phyloP scores from a whole-genome alignment of 768 basidiomycete genomes.

The Xerocomellus amylosporus region DNA sequence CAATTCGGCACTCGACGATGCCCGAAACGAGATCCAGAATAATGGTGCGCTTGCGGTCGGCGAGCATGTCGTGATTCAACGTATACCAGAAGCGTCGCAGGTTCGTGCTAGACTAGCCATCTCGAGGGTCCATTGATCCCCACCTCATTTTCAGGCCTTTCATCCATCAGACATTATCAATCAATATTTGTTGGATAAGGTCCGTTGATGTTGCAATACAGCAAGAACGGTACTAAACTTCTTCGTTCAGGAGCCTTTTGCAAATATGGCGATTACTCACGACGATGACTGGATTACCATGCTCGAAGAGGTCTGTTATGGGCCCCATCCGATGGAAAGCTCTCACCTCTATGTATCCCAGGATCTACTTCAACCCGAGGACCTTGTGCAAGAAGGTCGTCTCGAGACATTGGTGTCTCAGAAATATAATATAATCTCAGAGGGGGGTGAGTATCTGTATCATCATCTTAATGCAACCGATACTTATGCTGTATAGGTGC shows the following conservation, averaged over 20 bases:
- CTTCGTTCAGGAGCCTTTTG: neutral
- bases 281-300: slow-evolving; percentile 8
- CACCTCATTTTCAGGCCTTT: neutral
- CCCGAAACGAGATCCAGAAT: neutral
- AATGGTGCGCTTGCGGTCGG: neutral
- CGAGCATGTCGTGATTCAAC: neutral
- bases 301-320: slow-evolving; percentile 4
- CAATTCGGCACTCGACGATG: neutral
- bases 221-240: neutral
- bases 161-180: slow-evolving; percentile 18
- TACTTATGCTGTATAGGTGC: neutral
- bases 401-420: slow-evolving; percentile 1
- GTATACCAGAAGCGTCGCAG: neutral
- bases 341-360: neutral
- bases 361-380: neutral
- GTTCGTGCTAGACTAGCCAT: neutral
- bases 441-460: neutral
- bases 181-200: neutral
- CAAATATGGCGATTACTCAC: neutral
- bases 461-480: neutral
- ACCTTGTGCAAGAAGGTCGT: neutral
- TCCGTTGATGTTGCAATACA: neutral
- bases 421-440: neutral
- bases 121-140: neutral
- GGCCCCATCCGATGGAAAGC: neutral